phyloP scores from a whole-genome alignment of 208 protist genomes.

The Trypanosoma caninum region DNA sequence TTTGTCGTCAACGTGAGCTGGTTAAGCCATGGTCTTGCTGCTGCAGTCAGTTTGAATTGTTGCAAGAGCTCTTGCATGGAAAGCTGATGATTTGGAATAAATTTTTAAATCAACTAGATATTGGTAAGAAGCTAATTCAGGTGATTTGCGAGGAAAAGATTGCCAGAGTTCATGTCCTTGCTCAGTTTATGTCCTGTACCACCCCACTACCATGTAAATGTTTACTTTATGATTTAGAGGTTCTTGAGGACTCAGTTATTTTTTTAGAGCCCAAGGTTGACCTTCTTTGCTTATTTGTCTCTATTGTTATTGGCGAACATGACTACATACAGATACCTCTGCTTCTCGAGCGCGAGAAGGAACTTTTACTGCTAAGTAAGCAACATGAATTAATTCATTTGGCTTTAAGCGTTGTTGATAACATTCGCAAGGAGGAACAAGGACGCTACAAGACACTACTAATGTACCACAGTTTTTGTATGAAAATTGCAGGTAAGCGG shows the following conservation, averaged over 20 bases:
- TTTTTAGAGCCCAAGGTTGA: conserved; percentile 33
- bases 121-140: background rate
- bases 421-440: conserved; percentile 38
- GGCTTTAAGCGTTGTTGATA: conserved; percentile 27
- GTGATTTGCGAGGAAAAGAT: conserved; percentile 44
- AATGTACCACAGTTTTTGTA: conserved; percentile 17
- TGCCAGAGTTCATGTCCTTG: conserved; percentile 29
- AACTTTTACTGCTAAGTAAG: conserved; percentile 19
- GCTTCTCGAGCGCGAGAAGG: conserved; percentile 22
- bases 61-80: conserved; percentile 20
- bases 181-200: conserved; percentile 48
- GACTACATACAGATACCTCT: conserved; percentile 28
- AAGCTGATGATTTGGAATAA: conserved; percentile 33
- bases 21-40: background rate
- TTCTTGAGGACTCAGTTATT: conserved; percentile 48
- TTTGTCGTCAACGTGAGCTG: background rate
- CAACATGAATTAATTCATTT: conserved; percentile 23
- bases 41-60: background rate
- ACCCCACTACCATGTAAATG: conserved; percentile 39
- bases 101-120: conserved; percentile 22
- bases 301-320: conserved; percentile 35
- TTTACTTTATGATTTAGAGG: conserved; percentile 41
- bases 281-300: conserved; percentile 36
- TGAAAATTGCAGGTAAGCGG: conserved; percentile 1
- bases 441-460: conserved; percentile 31